Evolutionary conservation across 345 rosid genomes (phyloP).

Genomic region (Gossypium mustelinum): DNA sequence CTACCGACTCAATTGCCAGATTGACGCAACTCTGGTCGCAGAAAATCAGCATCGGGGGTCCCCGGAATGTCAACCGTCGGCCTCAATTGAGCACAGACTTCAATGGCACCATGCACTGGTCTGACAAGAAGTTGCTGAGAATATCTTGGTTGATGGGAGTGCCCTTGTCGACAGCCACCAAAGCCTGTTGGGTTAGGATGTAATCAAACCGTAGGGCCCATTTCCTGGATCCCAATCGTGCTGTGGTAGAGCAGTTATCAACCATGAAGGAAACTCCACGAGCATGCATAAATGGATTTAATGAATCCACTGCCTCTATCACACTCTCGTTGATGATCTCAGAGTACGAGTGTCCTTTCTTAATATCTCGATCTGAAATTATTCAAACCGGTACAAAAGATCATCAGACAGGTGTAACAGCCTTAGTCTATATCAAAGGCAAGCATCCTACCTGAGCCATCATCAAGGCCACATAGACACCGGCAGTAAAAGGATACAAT

Average conservation of each 20-base stretch:
- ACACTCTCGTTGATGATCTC: too few species aligned
- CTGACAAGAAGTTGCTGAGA: slow-evolving; percentile 81
- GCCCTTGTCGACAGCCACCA: too few species aligned
- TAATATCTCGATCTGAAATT: too few species aligned
- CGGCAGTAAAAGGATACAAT: slow-evolving; percentile 71
- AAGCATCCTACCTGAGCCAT: slow-evolving; percentile 67
- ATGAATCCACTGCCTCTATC: too few species aligned
- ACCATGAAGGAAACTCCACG: too few species aligned
- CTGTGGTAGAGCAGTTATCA: too few species aligned
- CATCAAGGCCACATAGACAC: slow-evolving; percentile 85
- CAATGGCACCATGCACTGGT: slow-evolving; percentile 79
- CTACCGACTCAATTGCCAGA: slow-evolving; percentile 39
- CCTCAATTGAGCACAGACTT: slow-evolving; percentile 80
- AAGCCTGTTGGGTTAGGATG: too few species aligned
- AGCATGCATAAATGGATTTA: too few species aligned
- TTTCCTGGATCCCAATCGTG: too few species aligned
- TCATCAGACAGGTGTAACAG: neutral
- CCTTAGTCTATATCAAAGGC: neutral
- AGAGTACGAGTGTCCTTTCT: too few species aligned
- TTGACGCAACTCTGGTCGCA: slow-evolving; percentile 86
- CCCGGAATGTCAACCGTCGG: slow-evolving; percentile 88
- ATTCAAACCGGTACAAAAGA: neutral
- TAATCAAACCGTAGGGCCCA: too few species aligned
- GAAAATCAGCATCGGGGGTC: slow-evolving; percentile 81
- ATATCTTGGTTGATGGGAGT: slow-evolving; percentile 51